Base-by-base conservation (phyloP, 176 grass and related monocot species). In the Panicum miliaceum region DNA sequence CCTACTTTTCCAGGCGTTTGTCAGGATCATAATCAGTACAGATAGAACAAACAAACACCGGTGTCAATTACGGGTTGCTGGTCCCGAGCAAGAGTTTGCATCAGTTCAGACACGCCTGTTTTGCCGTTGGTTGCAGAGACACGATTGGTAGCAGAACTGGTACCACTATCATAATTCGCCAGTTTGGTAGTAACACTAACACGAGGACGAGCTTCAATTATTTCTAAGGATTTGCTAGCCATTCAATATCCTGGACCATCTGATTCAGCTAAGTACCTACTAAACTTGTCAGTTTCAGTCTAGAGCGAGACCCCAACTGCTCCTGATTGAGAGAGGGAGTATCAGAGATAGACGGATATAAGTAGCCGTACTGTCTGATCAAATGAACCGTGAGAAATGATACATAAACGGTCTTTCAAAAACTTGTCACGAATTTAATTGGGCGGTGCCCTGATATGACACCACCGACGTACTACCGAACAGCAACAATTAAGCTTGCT, bases 231-330 rank as follows among this genome's bases (percentile, higher is more conserved):
- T 89, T 57, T 51, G 19, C 62, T 76, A 68, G 68, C 23, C 34
- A 62, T 76, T 75, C 42, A 82, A 68, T 76, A 81, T n/a, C 41
- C 50, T 18, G 48, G 85, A 81, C 36, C 71, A 87, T 41, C 75
- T 76, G 35, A 60, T 59, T 38, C 47, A 64, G 68, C 14, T 48
- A 16, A 16, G 26, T 73, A 32, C 41, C 40, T n/a, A 82, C 26
- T 27, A 58, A 82, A 78, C 79, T 20, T 78, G 65, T 86, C 78
- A 64, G 27, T 48, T 90, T 86, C 79, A 65, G 29, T 50, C 72
- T 73, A 64, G 10, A 90, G 22, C 19, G 63, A 86, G 80, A 60
- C 12, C 47, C 84, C 84, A 86, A 41, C 78, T 29, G 12, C 73
- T 69, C 54, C 84, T 61, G 78, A 83, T 60, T 22, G 67, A 74